Evolutionary conservation across 495 filamentous ascomycete genomes (phyloP).

Genomic region (Pseudomonodictys pantanalensis): DNA sequence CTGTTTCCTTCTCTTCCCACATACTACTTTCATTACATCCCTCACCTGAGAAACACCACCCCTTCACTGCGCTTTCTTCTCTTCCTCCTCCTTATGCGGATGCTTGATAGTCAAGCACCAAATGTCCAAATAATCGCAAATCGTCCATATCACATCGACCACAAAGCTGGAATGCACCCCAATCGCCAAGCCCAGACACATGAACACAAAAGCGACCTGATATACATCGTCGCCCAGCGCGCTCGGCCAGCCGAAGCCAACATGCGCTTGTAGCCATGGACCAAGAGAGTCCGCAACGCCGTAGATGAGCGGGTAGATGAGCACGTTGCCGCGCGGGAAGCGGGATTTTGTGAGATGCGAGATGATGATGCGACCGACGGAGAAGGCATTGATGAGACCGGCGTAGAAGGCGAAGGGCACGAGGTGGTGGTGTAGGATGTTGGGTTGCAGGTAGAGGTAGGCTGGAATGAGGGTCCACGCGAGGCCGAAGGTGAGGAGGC

Average conservation of each 20-base stretch:
- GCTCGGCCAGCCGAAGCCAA: conserved; percentile 76
- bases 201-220: conserved; percentile 82
- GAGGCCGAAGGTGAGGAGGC: conserved; percentile 72
- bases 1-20: too few relatives aligned
- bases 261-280: conserved; percentile 53
- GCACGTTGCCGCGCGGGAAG: conserved; percentile 86
- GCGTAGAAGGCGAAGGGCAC: conserved; percentile 84
- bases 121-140: conserved; percentile 96
- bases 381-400: conserved; percentile 86
- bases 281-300: conserved; percentile 77
- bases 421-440: conserved; percentile 74
- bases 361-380: conserved; percentile 91
- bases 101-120: conserved; percentile 98
- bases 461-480: conserved; percentile 70
- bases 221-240: conserved; percentile 70
- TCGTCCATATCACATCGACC: conserved; percentile 90
- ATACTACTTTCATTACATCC: neutral
- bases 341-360: conserved; percentile 80
- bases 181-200: conserved; percentile 71
- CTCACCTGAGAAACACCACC: neutral
- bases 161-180: conserved; percentile 96
- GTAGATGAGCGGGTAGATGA: conserved; percentile 63
- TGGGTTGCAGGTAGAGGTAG: conserved; percentile 81
- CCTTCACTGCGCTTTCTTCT: neutral
- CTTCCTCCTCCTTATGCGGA: conserved; percentile 32